Evolutionary conservation across 768 basidiomycete species (phyloP), one percentile per base, ranked within the genome.

Genomic region (Boletus pseudo-olivaceus): DNA sequence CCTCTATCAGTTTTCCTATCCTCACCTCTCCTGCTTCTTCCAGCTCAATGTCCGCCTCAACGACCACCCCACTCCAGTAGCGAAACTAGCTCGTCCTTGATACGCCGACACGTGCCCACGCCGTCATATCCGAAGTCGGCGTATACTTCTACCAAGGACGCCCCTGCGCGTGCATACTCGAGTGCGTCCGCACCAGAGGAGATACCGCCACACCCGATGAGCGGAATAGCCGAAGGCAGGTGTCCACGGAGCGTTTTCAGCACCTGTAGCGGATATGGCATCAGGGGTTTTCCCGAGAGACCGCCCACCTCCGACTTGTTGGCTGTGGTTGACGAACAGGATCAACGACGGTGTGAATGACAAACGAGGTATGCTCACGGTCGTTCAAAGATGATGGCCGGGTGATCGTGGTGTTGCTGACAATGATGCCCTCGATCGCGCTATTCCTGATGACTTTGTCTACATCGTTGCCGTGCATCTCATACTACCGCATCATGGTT

Each of bases 141-240:
- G 75, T 98, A 98, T 2, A 98, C 74, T 69, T 99, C 96, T 8
- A 98, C 85, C 60, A 89, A 75, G 1, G 86, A 80, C 0, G 95
- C 95, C 11, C 97, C 97, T 1, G 93, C 87, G 55, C 79, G 80
- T 3, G 91, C 96, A 62, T 87, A 98, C 47, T 94, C 89, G 23
- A 99, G 79, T 0, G 93, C 97, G 67, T 98, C 96, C 3, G 80
- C 76, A 1, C 92, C 96, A 2, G 84, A 81, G 4, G 80, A 76
- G 60, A 99, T 94, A 8, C 97, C 97, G 1, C 97, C 97, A 65
- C 94, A 96, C 0, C 95, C 97, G 54, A 99, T 90, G 49, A 99
- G 73, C 12, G 93, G 91, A 43, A 94, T 83, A 7, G 80, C 77
- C 3, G 88, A 78, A 2, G 94, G 93, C 5, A 98, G 80, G 47